Base-by-base conservation (phyloP, 345 rosid species). In the Arabis hirsuta region DNA sequence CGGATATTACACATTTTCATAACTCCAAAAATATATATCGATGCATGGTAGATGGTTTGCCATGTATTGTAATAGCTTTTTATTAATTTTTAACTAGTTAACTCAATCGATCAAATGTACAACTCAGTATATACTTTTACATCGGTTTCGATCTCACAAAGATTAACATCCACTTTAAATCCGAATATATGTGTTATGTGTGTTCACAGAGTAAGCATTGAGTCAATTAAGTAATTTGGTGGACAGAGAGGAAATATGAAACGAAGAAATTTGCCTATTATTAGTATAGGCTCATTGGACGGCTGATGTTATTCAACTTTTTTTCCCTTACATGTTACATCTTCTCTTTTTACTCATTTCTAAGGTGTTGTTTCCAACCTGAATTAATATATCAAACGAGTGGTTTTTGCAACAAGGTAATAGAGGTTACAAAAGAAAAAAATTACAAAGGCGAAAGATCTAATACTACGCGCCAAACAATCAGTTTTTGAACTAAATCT, bases 251-350 rank as follows among this genome's bases (percentile, higher is more conserved):
- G 55, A 73, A 56, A 73, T 66, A 56, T 48, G 50, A 66, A 65
- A 65, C 59, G 41, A 20, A 11, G 4, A 57, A 65, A 29, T 41
- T 39, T 39, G 27, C 72, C 72, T 73, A 65, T 47, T 57, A 29
- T 66, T 57, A 51, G 78, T 13, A 65, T 57, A 47, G 26, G 39
- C 76, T 55, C 43, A 73, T 12, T 73, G 65, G 76, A 56, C 65
- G 76, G 71, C 38, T 65, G 31, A 55, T 55, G 32, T 36, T 46
- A 26, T 55, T 64, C 14, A 48, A 55, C 65, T 10, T 44, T 62
- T 62, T 38, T 55, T 10, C 16, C 41, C 7, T 62, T 3, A n/a
- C 55, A 22, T 43, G 26, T 53, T 54, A 62, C 46, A 72, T 44
- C 55, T 52, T 43, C 38, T 31, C 34, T 31, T 62, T 34, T 11